A percentile compares a stretch with the other conserved stretches of the same genome.
Conservation (phyloP, 2,329 filamentous ascomycete genomes). For the Fusarium torulosum region DNA sequence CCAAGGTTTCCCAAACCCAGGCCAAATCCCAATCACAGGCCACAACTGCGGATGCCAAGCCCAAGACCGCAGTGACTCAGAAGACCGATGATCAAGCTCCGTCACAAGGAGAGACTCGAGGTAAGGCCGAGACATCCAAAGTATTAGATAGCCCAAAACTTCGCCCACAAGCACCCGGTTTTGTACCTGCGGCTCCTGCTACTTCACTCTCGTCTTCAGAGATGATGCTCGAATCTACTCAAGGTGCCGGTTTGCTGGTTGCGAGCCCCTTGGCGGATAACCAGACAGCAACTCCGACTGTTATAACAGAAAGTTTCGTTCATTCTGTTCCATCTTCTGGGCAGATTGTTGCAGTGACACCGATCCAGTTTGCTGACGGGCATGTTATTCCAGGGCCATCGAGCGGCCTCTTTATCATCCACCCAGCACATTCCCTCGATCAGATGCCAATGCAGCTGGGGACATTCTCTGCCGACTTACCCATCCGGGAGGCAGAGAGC, state of each 20-base stretch:
- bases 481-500: neutral
- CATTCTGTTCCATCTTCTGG: slow-evolving; percentile 11
- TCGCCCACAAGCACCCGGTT: slow-evolving; percentile 39
- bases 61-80: neutral
- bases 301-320: neutral
- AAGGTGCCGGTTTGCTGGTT: neutral
- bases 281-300: neutral
- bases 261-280: neutral
- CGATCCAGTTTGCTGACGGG: slow-evolving; percentile 39
- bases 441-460: neutral
- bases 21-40: neutral
- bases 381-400: slow-evolving; percentile 32
- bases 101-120: slow-evolving; percentile 6
- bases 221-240: neutral
- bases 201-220: neutral
- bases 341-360: slow-evolving; percentile 35
- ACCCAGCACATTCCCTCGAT: slow-evolving; percentile 5
- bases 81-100: neutral
- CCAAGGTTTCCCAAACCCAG: neutral
- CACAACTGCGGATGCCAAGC: slow-evolving; percentile 1
- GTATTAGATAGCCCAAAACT: slow-evolving; percentile 9
- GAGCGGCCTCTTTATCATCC: slow-evolving; percentile 30
- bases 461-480: neutral
- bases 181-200: slow-evolving; percentile 15
- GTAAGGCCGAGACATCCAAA: slow-evolving; percentile 19